phyloP scores from a whole-genome alignment of 352 stramenopile genomes.

The Phytophthora pinifolia region DNA sequence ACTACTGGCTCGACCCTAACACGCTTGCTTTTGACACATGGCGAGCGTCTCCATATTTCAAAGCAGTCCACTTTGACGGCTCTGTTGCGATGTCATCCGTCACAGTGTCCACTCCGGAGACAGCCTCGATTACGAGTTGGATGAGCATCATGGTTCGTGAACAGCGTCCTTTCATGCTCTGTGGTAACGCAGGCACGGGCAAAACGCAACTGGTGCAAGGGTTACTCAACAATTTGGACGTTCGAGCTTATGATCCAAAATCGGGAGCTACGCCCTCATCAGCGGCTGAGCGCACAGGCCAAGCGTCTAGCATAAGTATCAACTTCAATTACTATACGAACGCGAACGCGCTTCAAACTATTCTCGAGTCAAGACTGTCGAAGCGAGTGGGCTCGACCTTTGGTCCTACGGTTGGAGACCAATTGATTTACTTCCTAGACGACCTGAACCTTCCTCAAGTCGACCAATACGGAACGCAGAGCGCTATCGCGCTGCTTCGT shows the following conservation, averaged over 20 bases:
- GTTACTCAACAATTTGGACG: slow-evolving; percentile 59
- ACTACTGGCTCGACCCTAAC: slow-evolving; percentile 95
- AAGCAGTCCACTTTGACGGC: slow-evolving; percentile 71
- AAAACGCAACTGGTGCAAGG: slow-evolving; percentile 95
- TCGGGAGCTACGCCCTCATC: no score
- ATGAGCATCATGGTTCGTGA: slow-evolving; percentile 93
- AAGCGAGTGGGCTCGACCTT: slow-evolving; percentile 90
- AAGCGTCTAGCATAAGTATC: slow-evolving; percentile 63
- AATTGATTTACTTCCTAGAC: slow-evolving; percentile 96
- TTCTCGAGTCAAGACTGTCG: slow-evolving; percentile 86
- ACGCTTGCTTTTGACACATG: slow-evolving; percentile 92
- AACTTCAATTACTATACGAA: slow-evolving; percentile 90
- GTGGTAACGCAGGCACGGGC: slow-evolving; percentile 89
- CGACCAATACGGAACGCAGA: slow-evolving; percentile 95
- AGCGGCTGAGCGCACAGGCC: no score
- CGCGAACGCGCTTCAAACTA: slow-evolving; percentile 62
- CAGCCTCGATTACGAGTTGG: slow-evolving; percentile 92
- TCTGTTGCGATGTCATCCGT: slow-evolving; percentile 81
- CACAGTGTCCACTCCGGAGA: slow-evolving; percentile 94
- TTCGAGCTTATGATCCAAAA: slow-evolving; percentile 28
- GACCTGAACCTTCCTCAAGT: slow-evolving; percentile 95
- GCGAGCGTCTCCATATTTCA: slow-evolving; percentile 93
- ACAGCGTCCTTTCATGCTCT: slow-evolving; percentile 93
- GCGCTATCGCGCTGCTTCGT: slow-evolving; percentile 90
- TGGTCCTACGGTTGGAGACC: slow-evolving; percentile 72